Evolutionary conservation across 345 rosid species (phyloP).

Genomic region (Geranium brycei): DNA sequence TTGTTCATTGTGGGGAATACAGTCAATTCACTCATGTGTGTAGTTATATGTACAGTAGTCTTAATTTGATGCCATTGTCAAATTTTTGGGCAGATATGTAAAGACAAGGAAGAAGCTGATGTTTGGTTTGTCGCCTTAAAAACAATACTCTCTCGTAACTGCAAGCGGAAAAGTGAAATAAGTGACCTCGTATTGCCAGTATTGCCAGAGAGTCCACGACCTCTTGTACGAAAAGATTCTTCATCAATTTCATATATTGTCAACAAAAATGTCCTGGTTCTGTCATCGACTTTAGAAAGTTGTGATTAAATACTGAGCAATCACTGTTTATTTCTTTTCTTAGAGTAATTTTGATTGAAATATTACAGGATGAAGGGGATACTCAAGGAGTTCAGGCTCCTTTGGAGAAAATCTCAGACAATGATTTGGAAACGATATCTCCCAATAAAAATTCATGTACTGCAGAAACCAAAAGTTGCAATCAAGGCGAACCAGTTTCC

Average conservation of each 20-base stretch:
- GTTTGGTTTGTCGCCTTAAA: conserved; percentile 83
- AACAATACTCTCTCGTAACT: conserved; percentile 39
- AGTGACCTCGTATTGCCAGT: too few relatives aligned
- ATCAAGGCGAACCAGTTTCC: conserved; percentile 31
- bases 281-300: not conserved
- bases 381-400: conserved; percentile 32
- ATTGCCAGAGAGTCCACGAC: conserved; percentile 31
- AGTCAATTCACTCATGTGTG: not conserved
- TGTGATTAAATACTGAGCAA: not conserved
- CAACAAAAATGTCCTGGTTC: conserved; percentile 19
- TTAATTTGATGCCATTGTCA: conserved; percentile 7
- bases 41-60: not conserved
- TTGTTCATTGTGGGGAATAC: too few relatives aligned
- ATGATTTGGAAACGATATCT: conserved; percentile 56
- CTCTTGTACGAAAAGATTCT: conserved; percentile 28
- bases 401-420: conserved; percentile 28
- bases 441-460: conserved; percentile 58
- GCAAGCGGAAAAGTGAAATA: conserved; percentile 40
- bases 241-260: conserved; percentile 42
- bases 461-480: conserved; percentile 25
- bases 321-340: not conserved
- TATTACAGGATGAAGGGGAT: conserved; percentile 38
- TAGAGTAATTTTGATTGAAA: not conserved
- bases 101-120: conserved; percentile 96
- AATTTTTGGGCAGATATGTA: conserved; percentile 55